A percentile compares a stretch with the other conserved stretches of the same genome.
phyloP scores from a whole-genome alignment of 176 grass and related monocot species.

The Carex littledalei region DNA sequence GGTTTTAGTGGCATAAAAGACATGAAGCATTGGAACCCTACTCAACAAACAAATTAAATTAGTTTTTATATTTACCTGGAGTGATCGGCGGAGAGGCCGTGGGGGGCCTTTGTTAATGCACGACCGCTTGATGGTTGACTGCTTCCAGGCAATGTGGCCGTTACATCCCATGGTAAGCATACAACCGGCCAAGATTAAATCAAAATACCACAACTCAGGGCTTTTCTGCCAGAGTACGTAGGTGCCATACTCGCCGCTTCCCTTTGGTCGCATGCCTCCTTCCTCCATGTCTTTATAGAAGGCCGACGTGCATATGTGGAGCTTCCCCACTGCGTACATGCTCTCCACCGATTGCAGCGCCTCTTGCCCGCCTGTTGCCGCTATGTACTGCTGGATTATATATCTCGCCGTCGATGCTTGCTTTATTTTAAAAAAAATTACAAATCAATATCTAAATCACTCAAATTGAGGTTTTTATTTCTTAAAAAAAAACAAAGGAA shows the following conservation, averaged over 20 bases:
- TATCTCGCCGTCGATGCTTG: constrained; percentile 68
- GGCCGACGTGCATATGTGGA: constrained; percentile 49
- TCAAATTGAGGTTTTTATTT: not conserved
- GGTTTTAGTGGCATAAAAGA: too few relatives aligned
- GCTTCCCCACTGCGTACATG: constrained; percentile 59
- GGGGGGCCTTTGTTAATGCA: constrained; percentile 60
- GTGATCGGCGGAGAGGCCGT: constrained; percentile 56
- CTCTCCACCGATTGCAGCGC: constrained; percentile 43
- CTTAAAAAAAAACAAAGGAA: not conserved
- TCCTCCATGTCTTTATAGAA: constrained; percentile 37
- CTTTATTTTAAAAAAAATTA: constrained; percentile 22
- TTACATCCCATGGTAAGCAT: constrained; percentile 70
- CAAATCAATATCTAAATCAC: not conserved
- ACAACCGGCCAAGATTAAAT: constrained; percentile 57
- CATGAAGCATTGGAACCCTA: too few relatives aligned
- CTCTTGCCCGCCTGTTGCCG: constrained; percentile 53
- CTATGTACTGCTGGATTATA: constrained; percentile 77
- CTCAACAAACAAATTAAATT: too few relatives aligned
- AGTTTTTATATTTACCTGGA: constrained; percentile 38
- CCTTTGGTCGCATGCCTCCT: constrained; percentile 42
- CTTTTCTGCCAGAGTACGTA: constrained; percentile 80
- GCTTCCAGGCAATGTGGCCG: constrained; percentile 55
- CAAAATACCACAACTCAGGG: constrained; percentile 64
- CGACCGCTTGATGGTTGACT: constrained; percentile 43
- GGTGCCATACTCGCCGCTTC: constrained; percentile 36